These are phyloP conservation scores for Fusarium pseudocircinatum DNA, from an alignment of 2,329 filamentous ascomycete species.

Conservation along the genomic window DNA sequence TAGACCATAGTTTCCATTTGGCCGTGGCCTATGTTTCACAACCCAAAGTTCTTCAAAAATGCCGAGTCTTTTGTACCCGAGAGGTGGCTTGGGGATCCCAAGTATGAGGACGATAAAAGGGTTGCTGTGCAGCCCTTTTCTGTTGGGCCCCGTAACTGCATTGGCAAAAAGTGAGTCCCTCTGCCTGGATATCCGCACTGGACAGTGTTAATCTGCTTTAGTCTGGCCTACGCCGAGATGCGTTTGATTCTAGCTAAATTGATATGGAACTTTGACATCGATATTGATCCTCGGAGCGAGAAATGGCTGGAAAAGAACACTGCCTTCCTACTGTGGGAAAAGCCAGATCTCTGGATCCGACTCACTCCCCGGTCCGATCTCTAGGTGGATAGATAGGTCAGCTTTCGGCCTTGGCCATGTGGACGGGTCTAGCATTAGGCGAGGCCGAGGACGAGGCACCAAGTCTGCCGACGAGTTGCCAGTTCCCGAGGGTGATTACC, in stretches of 20 bases:
- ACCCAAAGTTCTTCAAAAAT: neutral
- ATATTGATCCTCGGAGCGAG: neutral
- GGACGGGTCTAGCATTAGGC: fast-evolving
- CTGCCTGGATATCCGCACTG: fast-evolving
- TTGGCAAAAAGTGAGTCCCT: neutral
- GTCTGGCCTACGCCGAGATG: neutral
- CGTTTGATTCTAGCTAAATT: neutral
- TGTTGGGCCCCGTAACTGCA: neutral
- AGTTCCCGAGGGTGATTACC: fast-evolving
- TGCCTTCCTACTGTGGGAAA: neutral
- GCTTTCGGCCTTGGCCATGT: fast-evolving
- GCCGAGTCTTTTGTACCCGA: neutral
- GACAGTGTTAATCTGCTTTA: neutral
- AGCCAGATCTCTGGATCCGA: neutral
- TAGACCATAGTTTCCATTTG: neutral
- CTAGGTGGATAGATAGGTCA: neutral
- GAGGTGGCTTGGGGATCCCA: neutral
- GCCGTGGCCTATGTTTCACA: neutral
- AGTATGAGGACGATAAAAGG: neutral
- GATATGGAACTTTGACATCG: neutral
- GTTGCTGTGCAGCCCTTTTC: neutral
- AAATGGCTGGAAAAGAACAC: neutral
- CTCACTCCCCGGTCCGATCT: neutral
- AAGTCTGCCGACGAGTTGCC: fast-evolving
- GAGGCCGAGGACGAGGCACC: neutral